Conservation (phyloP, 2,329 filamentous ascomycete species). For the Thelonectria olida region DNA sequence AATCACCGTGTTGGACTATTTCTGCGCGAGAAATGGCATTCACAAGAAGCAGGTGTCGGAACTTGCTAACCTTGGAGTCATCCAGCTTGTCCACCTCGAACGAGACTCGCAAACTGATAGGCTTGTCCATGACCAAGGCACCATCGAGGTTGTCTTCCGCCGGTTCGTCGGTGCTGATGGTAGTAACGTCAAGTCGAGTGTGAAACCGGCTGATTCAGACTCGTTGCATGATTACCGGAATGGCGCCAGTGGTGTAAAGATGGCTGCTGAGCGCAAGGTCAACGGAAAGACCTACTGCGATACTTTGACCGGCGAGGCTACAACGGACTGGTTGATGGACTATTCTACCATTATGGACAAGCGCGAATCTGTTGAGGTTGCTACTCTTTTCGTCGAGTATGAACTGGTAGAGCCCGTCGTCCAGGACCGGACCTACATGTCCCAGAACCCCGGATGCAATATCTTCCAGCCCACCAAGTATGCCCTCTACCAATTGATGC, state of each 20-base stretch:
- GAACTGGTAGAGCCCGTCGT: slow-evolving; percentile 81
- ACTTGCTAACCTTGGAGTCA: slow-evolving; percentile 80
- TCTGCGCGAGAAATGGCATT: slow-evolving; percentile 94
- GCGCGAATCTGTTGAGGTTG: slow-evolving; percentile 84
- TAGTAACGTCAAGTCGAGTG: slow-evolving; percentile 82
- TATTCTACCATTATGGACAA: slow-evolving; percentile 95
- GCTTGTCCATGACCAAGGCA: slow-evolving; percentile 85
- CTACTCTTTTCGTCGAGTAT: slow-evolving; percentile 84
- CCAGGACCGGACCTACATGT: slow-evolving; percentile 74
- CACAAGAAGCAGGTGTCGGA: slow-evolving; percentile 92
- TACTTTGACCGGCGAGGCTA: slow-evolving; percentile 90
- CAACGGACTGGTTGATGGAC: slow-evolving; percentile 96
- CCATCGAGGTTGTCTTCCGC: slow-evolving; percentile 93
- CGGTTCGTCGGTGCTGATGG: slow-evolving; percentile 86
- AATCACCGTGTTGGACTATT: slow-evolving; percentile 87
- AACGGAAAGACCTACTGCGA: slow-evolving; percentile 80
- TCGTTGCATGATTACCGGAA: slow-evolving; percentile 92
- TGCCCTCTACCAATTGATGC: slow-evolving; percentile 84
- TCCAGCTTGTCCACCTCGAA: slow-evolving; percentile 91
- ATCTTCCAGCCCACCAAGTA: slow-evolving; percentile 89
- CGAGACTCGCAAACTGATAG: slow-evolving; percentile 87
- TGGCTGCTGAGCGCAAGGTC: slow-evolving; percentile 86
- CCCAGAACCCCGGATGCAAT: slow-evolving; percentile 66
- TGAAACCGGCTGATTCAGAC: slow-evolving; percentile 84
- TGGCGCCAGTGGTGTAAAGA: slow-evolving; percentile 90